A percentile compares a stretch with the other conserved stretches of the same genome.
These are phyloP conservation scores for Mucor mucedo DNA, from an alignment of 371 early-diverging fungal species.

Conservation along the genomic window DNA sequence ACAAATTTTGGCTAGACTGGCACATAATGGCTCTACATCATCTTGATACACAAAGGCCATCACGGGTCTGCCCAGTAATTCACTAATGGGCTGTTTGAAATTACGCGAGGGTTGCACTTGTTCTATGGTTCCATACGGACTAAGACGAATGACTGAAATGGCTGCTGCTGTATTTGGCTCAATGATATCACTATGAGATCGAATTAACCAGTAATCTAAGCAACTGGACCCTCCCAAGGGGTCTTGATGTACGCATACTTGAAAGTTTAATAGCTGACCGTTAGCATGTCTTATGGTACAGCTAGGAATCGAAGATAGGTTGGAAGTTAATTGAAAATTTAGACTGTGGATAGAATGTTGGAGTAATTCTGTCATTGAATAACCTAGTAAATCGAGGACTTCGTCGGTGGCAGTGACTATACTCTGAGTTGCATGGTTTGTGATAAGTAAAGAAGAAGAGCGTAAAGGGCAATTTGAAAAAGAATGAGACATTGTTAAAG, in stretches of 20 bases:
- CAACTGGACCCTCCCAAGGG: conserved; percentile 19
- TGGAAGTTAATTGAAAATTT: conserved; percentile 13
- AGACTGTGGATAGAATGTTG: conserved; percentile 20
- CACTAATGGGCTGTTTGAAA: conserved; percentile 13
- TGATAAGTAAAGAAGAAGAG: conserved; percentile 38
- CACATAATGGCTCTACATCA: conserved; percentile 22
- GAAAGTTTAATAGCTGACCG: conserved; percentile 18
- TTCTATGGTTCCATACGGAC: conserved; percentile 34
- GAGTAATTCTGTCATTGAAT: conserved; percentile 22
- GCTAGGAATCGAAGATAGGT: conserved; percentile 23
- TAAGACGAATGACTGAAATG: conserved; percentile 24
- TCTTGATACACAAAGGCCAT: conserved; percentile 35
- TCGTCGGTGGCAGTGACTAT: conserved; percentile 50
- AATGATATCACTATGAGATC: not conserved
- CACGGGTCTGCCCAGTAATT: conserved; percentile 25
- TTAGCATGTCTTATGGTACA: conserved; percentile 26
- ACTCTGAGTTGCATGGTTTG: conserved; percentile 30
- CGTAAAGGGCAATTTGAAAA: conserved; percentile 35
- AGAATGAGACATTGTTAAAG: conserved; percentile 18
- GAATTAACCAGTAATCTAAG: conserved; percentile 29
- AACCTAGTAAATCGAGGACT: conserved; percentile 38
- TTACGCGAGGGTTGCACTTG: conserved; percentile 15
- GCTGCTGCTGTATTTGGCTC: not conserved
- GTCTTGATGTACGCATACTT: conserved; percentile 34
- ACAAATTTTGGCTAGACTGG: conserved; percentile 14